These are phyloP conservation scores for Mortierella antarctica DNA, from an alignment of 192 early-diverging fungal genomes.

Conservation along the genomic window DNA sequence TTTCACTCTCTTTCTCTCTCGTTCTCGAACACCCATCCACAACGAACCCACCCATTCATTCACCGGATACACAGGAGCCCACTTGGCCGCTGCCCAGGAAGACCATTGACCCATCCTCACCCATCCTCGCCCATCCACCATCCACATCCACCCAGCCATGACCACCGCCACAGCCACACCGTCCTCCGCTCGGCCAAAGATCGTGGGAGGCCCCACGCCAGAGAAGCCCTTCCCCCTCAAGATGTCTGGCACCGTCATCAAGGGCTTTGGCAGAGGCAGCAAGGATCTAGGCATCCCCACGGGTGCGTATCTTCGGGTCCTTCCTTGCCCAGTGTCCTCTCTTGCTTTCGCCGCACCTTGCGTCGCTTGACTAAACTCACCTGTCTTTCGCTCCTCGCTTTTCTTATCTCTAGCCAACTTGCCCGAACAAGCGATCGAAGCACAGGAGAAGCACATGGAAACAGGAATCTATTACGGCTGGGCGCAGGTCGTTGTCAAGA, in stretches of 20 bases:
- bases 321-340: background rate
- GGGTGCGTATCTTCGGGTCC: slow-evolving; percentile 61
- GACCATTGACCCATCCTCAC: background rate
- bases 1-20: background rate
- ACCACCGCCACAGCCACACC: background rate
- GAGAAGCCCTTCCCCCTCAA: slow-evolving; percentile 80
- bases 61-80: too few relatives aligned
- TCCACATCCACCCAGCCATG: background rate
- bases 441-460: slow-evolving; percentile 69
- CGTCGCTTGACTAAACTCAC: background rate
- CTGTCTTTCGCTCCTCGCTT: background rate
- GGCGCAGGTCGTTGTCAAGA: slow-evolving; percentile 75
- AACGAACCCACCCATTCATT: too few relatives aligned
- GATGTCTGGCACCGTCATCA: slow-evolving; percentile 83
- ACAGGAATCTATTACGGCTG: slow-evolving; percentile 98
- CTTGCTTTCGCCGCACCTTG: background rate
- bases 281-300: slow-evolving; percentile 98
- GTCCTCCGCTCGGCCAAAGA: slow-evolving; percentile 57
- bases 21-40: background rate
- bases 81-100: background rate
- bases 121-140: background rate
- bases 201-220: slow-evolving; percentile 72
- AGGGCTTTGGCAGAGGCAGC: slow-evolving; percentile 95
- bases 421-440: slow-evolving; percentile 77
- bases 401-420: slow-evolving; percentile 81